phyloP scores from a whole-genome alignment of 192 early-diverging fungal genomes.

The Jimgerdemannia flammicorona region DNA sequence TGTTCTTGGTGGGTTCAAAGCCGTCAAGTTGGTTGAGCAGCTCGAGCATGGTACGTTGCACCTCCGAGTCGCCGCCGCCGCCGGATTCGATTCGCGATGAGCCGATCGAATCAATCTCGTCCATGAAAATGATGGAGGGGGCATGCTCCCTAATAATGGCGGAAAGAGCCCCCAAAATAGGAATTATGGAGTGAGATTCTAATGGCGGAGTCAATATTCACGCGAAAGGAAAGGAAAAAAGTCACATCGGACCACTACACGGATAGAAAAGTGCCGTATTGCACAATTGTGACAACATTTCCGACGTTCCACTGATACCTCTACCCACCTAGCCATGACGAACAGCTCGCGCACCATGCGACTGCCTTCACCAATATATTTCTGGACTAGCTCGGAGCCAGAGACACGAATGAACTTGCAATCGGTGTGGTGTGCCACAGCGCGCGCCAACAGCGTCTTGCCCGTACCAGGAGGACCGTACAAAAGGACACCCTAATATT shows the following conservation, averaged over 20 bases:
- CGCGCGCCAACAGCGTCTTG: constrained; percentile 84
- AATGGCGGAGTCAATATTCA: too few relatives aligned
- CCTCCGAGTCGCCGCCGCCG: constrained; percentile 82
- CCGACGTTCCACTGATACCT: not conserved
- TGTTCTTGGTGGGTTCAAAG: constrained; percentile 88
- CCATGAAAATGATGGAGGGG: constrained; percentile 91
- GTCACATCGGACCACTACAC: too few relatives aligned
- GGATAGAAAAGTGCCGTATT: too few relatives aligned
- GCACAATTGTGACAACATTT: too few relatives aligned
- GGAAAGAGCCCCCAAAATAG: too few relatives aligned
- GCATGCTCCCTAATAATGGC: constrained; percentile 70
- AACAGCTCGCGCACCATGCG: constrained; percentile 90
- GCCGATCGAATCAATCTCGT: constrained; percentile 90
- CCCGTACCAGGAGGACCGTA: constrained; percentile 90
- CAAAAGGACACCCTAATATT: constrained; percentile 75
- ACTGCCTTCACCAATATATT: constrained; percentile 91
- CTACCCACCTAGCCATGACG: constrained; percentile 71
- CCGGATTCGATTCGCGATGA: constrained; percentile 79
- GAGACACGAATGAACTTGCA: constrained; percentile 90
- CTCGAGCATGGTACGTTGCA: constrained; percentile 89
- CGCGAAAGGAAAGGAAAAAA: too few relatives aligned
- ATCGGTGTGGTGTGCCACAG: constrained; percentile 91
- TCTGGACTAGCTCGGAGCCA: constrained; percentile 87
- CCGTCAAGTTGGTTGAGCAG: constrained; percentile 88
- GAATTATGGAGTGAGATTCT: too few relatives aligned